A percentile compares a stretch with the other conserved stretches of the same genome.
Evolutionary conservation across 345 rosid genomes (phyloP).

Genomic region (Arabis alpina): DNA sequence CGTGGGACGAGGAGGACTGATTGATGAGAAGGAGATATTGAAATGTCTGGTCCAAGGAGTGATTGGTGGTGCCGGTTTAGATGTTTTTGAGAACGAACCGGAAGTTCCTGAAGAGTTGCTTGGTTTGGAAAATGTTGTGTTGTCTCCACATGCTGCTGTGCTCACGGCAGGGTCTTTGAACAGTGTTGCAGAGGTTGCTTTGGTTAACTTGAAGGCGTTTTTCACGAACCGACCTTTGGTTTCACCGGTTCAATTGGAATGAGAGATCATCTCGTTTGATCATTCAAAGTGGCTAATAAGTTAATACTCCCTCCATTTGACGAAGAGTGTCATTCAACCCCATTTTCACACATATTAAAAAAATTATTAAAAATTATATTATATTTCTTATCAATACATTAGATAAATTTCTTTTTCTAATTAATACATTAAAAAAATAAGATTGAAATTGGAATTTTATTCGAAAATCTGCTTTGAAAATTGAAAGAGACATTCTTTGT

Average conservation of each 20-base stretch:
- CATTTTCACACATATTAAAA: no score
- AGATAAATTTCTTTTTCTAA: no score
- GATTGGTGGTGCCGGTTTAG: constrained; percentile 78
- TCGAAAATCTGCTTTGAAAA: no score
- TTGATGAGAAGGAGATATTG: constrained; percentile 58
- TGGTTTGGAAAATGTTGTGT: constrained; percentile 67
- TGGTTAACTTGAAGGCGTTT: constrained; percentile 69
- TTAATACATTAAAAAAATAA: no score
- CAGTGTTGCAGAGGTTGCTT: constrained; percentile 43
- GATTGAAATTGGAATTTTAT: no score
- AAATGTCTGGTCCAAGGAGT: constrained; percentile 58
- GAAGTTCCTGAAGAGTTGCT: constrained; percentile 56
- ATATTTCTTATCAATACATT: no score
- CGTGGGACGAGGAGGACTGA: constrained; percentile 38
- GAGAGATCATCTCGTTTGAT: constrained; percentile 29
- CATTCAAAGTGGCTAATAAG: background rate
- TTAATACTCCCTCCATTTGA: no score
- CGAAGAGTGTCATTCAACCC: no score
- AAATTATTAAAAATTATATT: no score
- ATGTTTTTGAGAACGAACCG: constrained; percentile 83
- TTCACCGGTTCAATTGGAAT: constrained; percentile 41
- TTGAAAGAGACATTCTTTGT: no score
- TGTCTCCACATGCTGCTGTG: constrained; percentile 65
- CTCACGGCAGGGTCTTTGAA: constrained; percentile 56
- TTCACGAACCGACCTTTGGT: constrained; percentile 59